Evolutionary conservation across 306 rosid genomes (phyloP).

Genomic region (Delonix regia): DNA sequence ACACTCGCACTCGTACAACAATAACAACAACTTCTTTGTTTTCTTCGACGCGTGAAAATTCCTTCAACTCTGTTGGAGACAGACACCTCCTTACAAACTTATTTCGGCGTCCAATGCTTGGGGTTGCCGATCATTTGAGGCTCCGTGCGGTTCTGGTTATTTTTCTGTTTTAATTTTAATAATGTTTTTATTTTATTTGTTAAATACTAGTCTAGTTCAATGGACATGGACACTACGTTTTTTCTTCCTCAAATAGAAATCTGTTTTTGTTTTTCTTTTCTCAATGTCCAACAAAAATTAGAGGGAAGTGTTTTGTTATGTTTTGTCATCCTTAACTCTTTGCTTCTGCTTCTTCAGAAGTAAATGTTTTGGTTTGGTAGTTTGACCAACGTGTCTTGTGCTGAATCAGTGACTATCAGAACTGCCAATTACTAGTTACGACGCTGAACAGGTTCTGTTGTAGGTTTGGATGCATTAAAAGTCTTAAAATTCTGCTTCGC

Average conservation of each 20-base stretch:
- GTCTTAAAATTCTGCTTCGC: background rate
- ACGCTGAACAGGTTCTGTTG: background rate
- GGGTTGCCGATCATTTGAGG: background rate
- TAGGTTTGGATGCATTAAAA: slow-evolving; percentile 21
- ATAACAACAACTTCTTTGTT: background rate
- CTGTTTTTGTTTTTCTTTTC: background rate
- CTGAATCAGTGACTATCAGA: background rate
- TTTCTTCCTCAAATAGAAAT: background rate
- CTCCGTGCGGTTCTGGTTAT: background rate
- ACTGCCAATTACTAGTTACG: background rate
- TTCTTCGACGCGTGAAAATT: background rate
- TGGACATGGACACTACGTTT: background rate
- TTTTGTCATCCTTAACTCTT: background rate
- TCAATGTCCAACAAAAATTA: background rate
- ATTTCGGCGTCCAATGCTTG: background rate
- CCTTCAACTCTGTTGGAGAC: background rate
- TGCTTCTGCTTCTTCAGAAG: background rate
- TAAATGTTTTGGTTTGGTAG: background rate
- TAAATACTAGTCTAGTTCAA: background rate
- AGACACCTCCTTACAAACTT: background rate
- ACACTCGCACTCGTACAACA: no score
- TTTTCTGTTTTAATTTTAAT: background rate
- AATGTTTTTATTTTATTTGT: background rate
- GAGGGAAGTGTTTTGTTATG: background rate
- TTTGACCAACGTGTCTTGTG: background rate